phyloP scores from a whole-genome alignment of 2,329 filamentous ascomycete species.

The Colletotrichum caudatum region DNA sequence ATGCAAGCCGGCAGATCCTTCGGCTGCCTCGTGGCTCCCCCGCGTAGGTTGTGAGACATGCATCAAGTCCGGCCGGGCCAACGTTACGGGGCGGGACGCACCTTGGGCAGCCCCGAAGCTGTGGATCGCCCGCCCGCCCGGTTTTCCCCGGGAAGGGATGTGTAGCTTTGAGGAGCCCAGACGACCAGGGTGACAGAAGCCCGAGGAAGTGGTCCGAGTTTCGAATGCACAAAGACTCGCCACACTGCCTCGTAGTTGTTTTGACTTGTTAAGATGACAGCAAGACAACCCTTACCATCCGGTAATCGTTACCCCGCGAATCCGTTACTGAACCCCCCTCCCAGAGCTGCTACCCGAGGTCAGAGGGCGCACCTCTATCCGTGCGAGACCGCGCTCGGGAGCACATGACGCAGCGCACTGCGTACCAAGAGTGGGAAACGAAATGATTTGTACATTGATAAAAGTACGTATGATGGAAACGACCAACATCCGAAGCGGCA shows the following conservation, averaged over 20 bases:
- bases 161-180: background rate
- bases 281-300: constrained; percentile 35
- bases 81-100: background rate
- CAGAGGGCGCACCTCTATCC: constrained; percentile 8
- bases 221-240: background rate
- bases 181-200: background rate
- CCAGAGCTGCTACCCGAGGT: constrained; percentile 7
- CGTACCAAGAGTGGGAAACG: background rate
- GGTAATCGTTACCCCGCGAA: constrained; percentile 32
- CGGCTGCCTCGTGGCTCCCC: background rate
- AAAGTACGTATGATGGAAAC: constrained; percentile 22
- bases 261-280: constrained; percentile 32
- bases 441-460: constrained; percentile 32
- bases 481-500: constrained; percentile 12
- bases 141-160: background rate
- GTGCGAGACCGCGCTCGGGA: background rate
- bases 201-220: constrained; percentile 19
- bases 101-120: background rate
- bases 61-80: background rate
- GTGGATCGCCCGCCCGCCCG: background rate
- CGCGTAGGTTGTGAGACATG: background rate
- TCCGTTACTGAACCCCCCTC: constrained; percentile 9
- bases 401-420: background rate
- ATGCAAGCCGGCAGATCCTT: background rate
- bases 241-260: constrained; percentile 9